phyloP scores from a whole-genome alignment of 2,329 filamentous ascomycete genomes.

The Ploettnerulaceae sp. region DNA sequence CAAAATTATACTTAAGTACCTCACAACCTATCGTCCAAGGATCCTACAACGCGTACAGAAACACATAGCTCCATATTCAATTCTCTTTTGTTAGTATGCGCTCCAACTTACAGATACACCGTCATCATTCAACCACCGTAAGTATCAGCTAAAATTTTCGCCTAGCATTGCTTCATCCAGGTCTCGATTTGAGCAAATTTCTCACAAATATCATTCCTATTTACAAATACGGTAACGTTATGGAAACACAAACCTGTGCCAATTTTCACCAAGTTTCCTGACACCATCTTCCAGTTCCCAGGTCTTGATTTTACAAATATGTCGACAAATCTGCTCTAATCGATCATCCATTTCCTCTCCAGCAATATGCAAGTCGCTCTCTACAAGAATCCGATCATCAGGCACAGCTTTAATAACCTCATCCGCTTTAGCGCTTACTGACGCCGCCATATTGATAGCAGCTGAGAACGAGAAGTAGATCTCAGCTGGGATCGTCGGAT shows the following conservation, averaged over 20 bases:
- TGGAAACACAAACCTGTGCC: constrained; percentile 56
- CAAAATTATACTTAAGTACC: too few relatives aligned
- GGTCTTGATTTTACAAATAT: constrained; percentile 70
- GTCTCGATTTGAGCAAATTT: not conserved
- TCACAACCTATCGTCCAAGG: too few relatives aligned
- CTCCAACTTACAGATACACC: too few relatives aligned
- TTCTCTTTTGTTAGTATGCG: too few relatives aligned
- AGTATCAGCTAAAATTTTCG: too few relatives aligned
- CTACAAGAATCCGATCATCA: constrained; percentile 72
- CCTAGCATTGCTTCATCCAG: not conserved
- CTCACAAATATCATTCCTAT: not conserved
- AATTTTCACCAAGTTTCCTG: constrained; percentile 65
- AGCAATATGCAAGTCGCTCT: constrained; percentile 85
- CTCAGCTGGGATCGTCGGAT: constrained; percentile 64
- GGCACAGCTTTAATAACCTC: constrained; percentile 70
- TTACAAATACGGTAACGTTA: constrained; percentile 2
- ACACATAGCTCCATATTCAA: too few relatives aligned
- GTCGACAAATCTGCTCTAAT: constrained; percentile 70
- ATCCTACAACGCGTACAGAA: too few relatives aligned
- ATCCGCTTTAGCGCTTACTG: constrained; percentile 40
- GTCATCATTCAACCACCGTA: too few relatives aligned
- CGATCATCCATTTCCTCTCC: constrained; percentile 74
- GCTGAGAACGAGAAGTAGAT: constrained; percentile 88
- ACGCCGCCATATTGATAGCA: constrained; percentile 69
- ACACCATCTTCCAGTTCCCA: constrained; percentile 74